Percentiles rank a stretch among this genome's conserved stretches.
These are phyloP conservation scores for Sungouiozyma intestinalis DNA, from an alignment of 805 yeast genomes.

Conservation along the genomic window DNA sequence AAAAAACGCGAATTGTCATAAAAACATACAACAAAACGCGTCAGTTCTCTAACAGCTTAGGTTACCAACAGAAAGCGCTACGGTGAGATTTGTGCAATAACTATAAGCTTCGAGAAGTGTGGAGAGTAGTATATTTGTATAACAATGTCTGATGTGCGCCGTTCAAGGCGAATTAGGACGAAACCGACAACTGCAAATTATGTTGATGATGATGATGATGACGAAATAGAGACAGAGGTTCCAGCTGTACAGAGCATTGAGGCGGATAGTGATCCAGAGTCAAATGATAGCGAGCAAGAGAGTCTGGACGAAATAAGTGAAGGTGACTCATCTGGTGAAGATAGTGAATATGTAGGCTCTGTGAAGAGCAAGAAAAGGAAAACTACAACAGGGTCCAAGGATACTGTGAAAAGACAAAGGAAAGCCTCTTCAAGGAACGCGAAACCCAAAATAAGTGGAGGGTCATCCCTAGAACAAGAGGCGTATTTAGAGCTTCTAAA, in stretches of 20 bases:
- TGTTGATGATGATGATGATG: not conserved
- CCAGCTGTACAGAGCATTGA: conserved; percentile 3
- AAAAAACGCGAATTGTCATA: not conserved
- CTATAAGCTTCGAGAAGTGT: too few species aligned
- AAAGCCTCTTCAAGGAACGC: conserved; percentile 3
- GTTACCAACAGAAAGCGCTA: not conserved
- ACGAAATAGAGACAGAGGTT: conserved; percentile 7
- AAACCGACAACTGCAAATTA: not conserved
- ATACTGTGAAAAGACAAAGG: conserved; percentile 1
- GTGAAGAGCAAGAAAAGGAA: conserved; percentile 8
- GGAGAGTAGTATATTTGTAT: not conserved
- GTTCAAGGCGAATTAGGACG: not conserved
- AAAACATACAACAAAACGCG: not conserved
- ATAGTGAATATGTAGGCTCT: conserved; percentile 21
- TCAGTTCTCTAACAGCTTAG: not conserved
- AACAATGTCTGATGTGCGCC: not conserved
- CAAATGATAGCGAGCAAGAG: conserved; percentile 10
- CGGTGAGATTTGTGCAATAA: not conserved
- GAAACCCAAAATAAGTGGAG: not conserved
- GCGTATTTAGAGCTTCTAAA: conserved; percentile 31
- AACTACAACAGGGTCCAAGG: not conserved
- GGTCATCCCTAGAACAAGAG: conserved; percentile 16
- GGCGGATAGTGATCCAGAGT: not conserved
- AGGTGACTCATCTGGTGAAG: conserved; percentile 8
- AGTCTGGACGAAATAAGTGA: conserved; percentile 5